A percentile compares a stretch with the other conserved stretches of the same genome.
Evolutionary conservation across 1,139 yeast species (phyloP).

Genomic region (Pichia cactophila): DNA sequence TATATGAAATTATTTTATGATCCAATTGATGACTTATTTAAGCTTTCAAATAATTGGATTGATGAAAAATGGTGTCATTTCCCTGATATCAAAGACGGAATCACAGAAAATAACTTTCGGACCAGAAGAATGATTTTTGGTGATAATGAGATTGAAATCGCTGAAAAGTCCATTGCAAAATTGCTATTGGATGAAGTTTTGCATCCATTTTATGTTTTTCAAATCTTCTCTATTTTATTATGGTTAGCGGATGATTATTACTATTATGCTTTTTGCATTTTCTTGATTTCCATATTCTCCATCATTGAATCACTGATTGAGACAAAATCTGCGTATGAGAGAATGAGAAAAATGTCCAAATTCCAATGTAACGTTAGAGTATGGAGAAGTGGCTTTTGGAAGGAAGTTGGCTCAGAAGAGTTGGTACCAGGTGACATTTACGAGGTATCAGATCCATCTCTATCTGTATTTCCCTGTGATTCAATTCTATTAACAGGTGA

Average conservation of each 20-base stretch:
- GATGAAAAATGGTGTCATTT: constrained; percentile 68
- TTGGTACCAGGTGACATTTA: constrained; percentile 85
- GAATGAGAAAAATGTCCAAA: constrained; percentile 67
- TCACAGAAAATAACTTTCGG: constrained; percentile 59
- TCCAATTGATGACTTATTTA: constrained; percentile 80
- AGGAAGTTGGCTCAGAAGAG: constrained; percentile 67
- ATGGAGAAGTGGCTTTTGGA: constrained; percentile 92
- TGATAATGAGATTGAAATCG: constrained; percentile 63
- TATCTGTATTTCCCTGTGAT: constrained; percentile 76
- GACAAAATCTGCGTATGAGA: constrained; percentile 65
- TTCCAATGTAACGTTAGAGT: constrained; percentile 80
- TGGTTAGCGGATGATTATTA: constrained; percentile 92
- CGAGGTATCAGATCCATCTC: constrained; percentile 81
- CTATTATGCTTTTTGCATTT: constrained; percentile 89
- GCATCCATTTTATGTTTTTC: constrained; percentile 93
- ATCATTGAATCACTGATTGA: constrained; percentile 75
- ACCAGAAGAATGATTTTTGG: constrained; percentile 74
- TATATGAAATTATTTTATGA: constrained; percentile 76
- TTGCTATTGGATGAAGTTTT: constrained; percentile 78
- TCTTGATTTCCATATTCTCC: constrained; percentile 74
- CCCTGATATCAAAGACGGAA: constrained; percentile 56
- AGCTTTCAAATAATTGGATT: constrained; percentile 80
- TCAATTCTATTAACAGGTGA: constrained; percentile 83
- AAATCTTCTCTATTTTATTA: constrained; percentile 78
- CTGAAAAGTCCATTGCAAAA: constrained; percentile 59